phyloP scores from a whole-genome alignment of 805 yeast genomes.

The Teunomyces tritomae region DNA sequence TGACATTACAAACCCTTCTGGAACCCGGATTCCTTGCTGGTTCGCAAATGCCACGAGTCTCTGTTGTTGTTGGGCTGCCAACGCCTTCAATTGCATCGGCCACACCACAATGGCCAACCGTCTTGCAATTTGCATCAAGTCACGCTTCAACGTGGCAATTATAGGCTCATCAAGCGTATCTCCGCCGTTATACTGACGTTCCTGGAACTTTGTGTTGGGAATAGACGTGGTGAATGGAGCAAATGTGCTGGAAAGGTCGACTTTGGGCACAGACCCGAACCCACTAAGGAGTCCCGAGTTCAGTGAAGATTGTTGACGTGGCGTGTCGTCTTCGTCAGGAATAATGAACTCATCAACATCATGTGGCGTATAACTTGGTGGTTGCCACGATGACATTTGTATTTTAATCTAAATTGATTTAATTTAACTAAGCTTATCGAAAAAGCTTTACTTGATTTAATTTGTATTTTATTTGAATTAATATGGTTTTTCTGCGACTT shows the following conservation, averaged over 20 bases:
- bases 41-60: slow-evolving; percentile 34
- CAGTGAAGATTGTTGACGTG: not conserved
- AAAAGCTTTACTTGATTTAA: too few relatives aligned
- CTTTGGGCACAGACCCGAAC: slow-evolving; percentile 24
- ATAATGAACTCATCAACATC: slow-evolving; percentile 34
- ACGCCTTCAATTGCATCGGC: slow-evolving; percentile 39
- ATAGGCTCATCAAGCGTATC: slow-evolving; percentile 75
- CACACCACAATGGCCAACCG: slow-evolving; percentile 40
- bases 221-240: slow-evolving; percentile 24
- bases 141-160: slow-evolving; percentile 47
- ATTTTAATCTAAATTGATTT: too few relatives aligned
- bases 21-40: slow-evolving; percentile 34
- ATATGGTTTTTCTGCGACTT: not conserved
- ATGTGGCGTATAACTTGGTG: slow-evolving; percentile 12
- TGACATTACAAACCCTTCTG: slow-evolving; percentile 30
- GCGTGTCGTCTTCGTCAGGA: slow-evolving; percentile 31
- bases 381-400: slow-evolving; percentile 6
- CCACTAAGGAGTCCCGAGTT: slow-evolving; percentile 7
- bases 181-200: slow-evolving; percentile 61
- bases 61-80: slow-evolving; percentile 36
- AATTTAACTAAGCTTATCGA: too few relatives aligned
- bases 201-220: slow-evolving; percentile 29
- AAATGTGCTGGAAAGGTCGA: slow-evolving; percentile 36
- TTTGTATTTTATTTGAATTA: too few relatives aligned
- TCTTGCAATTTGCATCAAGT: slow-evolving; percentile 33